Percentiles rank a stretch among this genome's conserved stretches.
Conservation (phyloP, 2,329 filamentous ascomycete genomes). For the Paracamarosporium sp. region DNA sequence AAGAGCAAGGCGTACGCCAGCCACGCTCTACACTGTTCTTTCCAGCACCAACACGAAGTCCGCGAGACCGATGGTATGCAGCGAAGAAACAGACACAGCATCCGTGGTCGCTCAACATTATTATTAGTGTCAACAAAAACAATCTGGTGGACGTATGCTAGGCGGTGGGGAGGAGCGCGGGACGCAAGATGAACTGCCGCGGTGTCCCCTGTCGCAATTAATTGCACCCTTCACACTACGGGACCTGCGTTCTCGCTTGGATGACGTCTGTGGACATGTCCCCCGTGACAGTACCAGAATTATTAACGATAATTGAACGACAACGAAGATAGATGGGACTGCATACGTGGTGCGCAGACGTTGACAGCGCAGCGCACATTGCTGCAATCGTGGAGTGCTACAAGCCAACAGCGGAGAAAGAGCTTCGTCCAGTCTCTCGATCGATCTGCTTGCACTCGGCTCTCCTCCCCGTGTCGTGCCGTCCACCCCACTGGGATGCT, state of each 20-base stretch:
- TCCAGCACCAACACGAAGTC: background rate
- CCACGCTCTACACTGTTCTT: background rate
- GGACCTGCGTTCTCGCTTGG: background rate
- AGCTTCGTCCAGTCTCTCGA: background rate
- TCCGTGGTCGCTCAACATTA: background rate
- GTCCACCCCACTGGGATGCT: background rate
- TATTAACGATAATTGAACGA: background rate
- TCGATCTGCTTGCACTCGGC: background rate
- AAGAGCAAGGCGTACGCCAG: background rate
- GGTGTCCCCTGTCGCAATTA: background rate
- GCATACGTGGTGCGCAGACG: conserved; percentile 1
- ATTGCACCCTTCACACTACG: background rate
- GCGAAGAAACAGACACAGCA: background rate
- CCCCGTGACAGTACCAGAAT: background rate
- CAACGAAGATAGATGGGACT: conserved; percentile 1
- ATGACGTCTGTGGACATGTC: conserved; percentile 4
- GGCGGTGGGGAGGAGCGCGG: background rate
- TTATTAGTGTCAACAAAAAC: background rate
- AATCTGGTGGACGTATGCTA: background rate
- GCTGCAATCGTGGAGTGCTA: background rate
- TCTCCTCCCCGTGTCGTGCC: background rate
- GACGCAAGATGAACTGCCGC: background rate
- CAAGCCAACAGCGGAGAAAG: too few species aligned
- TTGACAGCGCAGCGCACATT: background rate
- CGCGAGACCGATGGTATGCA: background rate